phyloP scores from a whole-genome alignment of 1,284 basidiomycete species.

The Cerioporus squamosus region DNA sequence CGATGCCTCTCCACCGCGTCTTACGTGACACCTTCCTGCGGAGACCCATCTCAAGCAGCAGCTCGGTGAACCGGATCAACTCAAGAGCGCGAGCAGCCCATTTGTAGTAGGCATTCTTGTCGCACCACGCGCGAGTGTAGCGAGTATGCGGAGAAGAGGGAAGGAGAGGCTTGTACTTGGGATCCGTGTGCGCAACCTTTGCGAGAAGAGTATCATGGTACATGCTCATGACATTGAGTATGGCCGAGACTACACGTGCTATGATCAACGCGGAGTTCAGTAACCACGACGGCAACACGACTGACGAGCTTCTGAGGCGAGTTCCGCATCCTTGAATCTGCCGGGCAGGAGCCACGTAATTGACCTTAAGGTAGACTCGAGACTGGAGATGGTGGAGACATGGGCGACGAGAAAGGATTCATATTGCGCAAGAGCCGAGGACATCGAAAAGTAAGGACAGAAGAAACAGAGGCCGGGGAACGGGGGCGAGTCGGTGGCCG shows the following conservation, averaged over 20 bases:
- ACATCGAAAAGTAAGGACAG: conserved; percentile 40
- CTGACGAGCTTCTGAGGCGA: conserved; percentile 90
- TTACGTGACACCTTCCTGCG: conserved; percentile 66
- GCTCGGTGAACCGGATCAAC: conserved; percentile 77
- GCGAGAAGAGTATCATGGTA: conserved; percentile 87
- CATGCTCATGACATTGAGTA: conserved; percentile 78
- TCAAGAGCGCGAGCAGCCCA: conserved; percentile 77
- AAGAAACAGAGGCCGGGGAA: conserved; percentile 22
- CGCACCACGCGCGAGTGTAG: conserved; percentile 85
- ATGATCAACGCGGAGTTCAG: conserved; percentile 12
- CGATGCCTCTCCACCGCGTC: conserved; percentile 71
- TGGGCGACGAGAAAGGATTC: conserved; percentile 85
- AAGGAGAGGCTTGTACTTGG: conserved; percentile 70
- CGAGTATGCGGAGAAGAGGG: conserved; percentile 72
- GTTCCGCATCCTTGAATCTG: conserved; percentile 95
- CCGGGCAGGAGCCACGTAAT: conserved; percentile 95
- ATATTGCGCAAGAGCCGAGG: conserved; percentile 63
- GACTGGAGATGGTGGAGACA: conserved; percentile 81
- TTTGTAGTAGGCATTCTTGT: conserved; percentile 69
- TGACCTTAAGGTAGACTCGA: conserved; percentile 88
- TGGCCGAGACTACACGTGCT: conserved; percentile 60
- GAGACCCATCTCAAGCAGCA: conserved; percentile 88
- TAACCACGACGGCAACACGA: conserved; percentile 29
- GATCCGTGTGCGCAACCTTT: conserved; percentile 63
- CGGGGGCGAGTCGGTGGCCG: conserved; percentile 27